Conservation (phyloP, 1,284 basidiomycete species). For the Ganoderma boninense region DNA sequence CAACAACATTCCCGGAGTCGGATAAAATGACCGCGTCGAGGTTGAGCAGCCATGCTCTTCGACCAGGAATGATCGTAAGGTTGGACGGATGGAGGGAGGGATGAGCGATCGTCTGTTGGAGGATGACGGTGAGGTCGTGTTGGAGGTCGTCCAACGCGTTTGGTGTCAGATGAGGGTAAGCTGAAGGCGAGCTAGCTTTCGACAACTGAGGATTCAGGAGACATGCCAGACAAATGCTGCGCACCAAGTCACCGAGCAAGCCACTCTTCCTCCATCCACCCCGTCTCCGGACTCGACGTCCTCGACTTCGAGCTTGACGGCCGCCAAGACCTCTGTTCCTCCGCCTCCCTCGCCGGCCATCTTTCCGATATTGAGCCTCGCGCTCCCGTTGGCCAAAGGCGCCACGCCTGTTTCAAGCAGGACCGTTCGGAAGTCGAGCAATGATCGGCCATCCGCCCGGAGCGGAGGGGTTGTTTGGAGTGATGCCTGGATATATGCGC, state of each 20-base stretch:
- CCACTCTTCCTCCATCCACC: conserved; percentile 63
- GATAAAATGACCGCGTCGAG: conserved; percentile 76
- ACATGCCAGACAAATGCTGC: conserved; percentile 36
- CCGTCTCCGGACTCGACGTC: conserved; percentile 54
- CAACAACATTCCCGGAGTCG: conserved; percentile 77
- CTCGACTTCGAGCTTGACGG: conserved; percentile 78
- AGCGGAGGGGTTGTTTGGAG: neutral
- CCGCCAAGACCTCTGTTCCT: conserved; percentile 56
- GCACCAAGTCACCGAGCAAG: conserved; percentile 79
- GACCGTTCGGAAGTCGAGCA: conserved; percentile 70
- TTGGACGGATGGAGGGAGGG: conserved; percentile 67
- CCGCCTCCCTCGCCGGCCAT: conserved; percentile 47
- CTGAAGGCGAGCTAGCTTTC: conserved; percentile 74
- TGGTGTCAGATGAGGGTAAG: conserved; percentile 62
- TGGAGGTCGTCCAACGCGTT: conserved; percentile 70
- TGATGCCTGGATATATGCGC: conserved; percentile 74
- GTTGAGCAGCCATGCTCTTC: conserved; percentile 74
- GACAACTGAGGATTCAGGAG: conserved; percentile 36
- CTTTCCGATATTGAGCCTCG: conserved; percentile 71
- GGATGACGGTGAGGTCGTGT: conserved; percentile 65
- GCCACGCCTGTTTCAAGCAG: conserved; percentile 79
- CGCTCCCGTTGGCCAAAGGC: conserved; percentile 83
- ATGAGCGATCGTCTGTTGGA: conserved; percentile 69
- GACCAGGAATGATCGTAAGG: conserved; percentile 40
- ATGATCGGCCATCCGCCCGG: conserved; percentile 66